A percentile compares a stretch with the other conserved stretches of the same genome.
phyloP scores from a whole-genome alignment of 768 basidiomycete genomes.

The Naematelia encephala region DNA sequence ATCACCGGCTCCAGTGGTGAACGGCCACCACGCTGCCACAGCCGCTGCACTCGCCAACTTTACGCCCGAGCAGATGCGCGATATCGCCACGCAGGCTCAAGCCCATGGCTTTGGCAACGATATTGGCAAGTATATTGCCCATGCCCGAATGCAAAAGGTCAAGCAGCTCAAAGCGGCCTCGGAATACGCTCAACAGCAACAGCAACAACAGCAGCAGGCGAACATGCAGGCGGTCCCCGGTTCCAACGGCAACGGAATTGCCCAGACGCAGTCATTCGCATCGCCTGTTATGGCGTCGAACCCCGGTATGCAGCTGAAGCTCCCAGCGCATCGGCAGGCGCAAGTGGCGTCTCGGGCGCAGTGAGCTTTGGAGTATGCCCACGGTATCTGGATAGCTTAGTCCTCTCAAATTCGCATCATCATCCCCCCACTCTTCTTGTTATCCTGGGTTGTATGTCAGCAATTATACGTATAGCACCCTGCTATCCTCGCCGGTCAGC shows the following conservation, averaged over 20 bases:
- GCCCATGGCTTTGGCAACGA: slow-evolving; percentile 13
- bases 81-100: slow-evolving; percentile 16
- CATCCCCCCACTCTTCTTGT: neutral
- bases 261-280: slow-evolving; percentile 1
- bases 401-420: neutral
- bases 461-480: neutral
- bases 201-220: neutral
- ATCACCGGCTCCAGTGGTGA: neutral
- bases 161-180: slow-evolving; percentile 5
- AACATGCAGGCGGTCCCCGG: neutral
- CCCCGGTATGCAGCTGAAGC: slow-evolving; percentile 27
- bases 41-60: neutral
- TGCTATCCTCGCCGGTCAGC: too few species aligned
- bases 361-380: neutral
- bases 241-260: slow-evolving; percentile 5
- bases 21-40: neutral
- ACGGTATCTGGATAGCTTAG: neutral
- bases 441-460: neutral
- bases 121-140: slow-evolving; percentile 1
- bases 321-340: slow-evolving; percentile 39
- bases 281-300: neutral
- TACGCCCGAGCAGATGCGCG: neutral
- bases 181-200: slow-evolving; percentile 4
- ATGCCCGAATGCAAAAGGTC: slow-evolving; percentile 2
- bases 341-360: slow-evolving; percentile 16